Base-by-base conservation (phyloP, 2,329 filamentous ascomycete genomes). In the Plectosphaerella sp. region DNA sequence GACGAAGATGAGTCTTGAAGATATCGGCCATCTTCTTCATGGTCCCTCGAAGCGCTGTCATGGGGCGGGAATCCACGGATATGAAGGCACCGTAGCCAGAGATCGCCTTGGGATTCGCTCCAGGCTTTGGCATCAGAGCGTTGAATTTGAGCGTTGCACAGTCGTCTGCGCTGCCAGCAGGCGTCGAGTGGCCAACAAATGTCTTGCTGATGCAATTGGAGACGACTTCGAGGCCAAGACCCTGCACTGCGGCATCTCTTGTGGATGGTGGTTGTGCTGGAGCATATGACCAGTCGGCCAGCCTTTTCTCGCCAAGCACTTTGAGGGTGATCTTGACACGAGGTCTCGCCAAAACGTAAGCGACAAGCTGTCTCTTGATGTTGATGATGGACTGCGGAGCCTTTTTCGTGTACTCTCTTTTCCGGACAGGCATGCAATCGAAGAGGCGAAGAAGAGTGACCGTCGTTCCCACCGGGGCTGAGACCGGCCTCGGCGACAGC, bases 401-500 rank as follows among this genome's bases (percentile, higher is more conserved):
- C n/a, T 82, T 75, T 60, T 84, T 87, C 33, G 82, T 57, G 12
- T 78, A 73, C 5, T 74, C 67, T 59, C 85, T 78, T 57, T 77
- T 79, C 35, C 88, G 79, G 8, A 91, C 86, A 0, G 86, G 87
- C 18, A 87, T 64, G 16, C 67, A 67, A 5, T 75, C 70, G 61
- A 90, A 84, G 35, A 91, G 73, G 22, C 79, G 73, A 5, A 72
- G 72, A 15, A 85, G 77, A 48, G 74, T 77, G 33, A 91, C 78
- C 2, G 83, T 87, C 1, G 88, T 91, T 22, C 89, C 89, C n/a
- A 84, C 70, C 0, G 84, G 80, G 47, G 82, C 78, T 5, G 81
- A 75, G 10, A 65, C 63, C 5, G 67, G 65, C 37, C 64, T 67
- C 22, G 67, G 65, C 45, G 60, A 64, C 7, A 60, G 59, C 20